Evolutionary conservation across 2,329 filamentous ascomycete genomes (phyloP).

Genomic region (Fonsecaea nubica): DNA sequence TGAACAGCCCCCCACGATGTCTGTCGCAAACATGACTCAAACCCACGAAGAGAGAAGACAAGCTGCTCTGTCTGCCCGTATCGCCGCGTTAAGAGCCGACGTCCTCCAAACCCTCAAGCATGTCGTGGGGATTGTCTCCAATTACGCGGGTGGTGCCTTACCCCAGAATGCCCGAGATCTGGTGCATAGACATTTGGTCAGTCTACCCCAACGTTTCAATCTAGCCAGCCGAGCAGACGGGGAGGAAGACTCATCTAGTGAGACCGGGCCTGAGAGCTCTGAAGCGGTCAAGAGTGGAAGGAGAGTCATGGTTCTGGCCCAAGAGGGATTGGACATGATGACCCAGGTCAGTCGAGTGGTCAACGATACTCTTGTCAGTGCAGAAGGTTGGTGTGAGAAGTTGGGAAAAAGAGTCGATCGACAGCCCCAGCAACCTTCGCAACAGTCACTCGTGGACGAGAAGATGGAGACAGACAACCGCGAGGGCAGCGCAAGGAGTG

Average conservation of each 20-base stretch:
- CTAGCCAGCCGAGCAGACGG: conserved; percentile 66
- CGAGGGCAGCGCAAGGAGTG: conserved; percentile 13
- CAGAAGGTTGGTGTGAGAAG: conserved; percentile 87
- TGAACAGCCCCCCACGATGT: conserved; percentile 42
- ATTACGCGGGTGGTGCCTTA: conserved; percentile 87
- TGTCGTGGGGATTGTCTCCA: conserved; percentile 83
- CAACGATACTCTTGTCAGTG: conserved; percentile 85
- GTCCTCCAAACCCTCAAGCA: conserved; percentile 80
- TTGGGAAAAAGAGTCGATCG: conserved; percentile 62
- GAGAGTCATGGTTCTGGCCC: conserved; percentile 81
- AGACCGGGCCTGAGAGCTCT: conserved; percentile 43
- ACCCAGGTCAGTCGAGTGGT: conserved; percentile 85
- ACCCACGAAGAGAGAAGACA: conserved; percentile 51
- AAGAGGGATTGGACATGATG: conserved; percentile 94
- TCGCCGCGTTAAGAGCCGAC: conserved; percentile 71
- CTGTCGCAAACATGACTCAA: conserved; percentile 37
- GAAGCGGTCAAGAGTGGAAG: conserved; percentile 68
- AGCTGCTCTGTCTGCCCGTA: conserved; percentile 63
- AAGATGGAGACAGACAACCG: conserved; percentile 19
- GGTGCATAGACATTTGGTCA: conserved; percentile 82
- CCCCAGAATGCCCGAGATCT: conserved; percentile 86
- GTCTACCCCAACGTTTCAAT: conserved; percentile 81
- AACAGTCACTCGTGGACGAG: conserved; percentile 7
- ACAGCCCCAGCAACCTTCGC: conserved; percentile 23
- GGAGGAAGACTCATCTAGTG: conserved; percentile 53